phyloP scores from a whole-genome alignment of 2,329 filamentous ascomycete genomes.

The Furcasterigmium sp. region DNA sequence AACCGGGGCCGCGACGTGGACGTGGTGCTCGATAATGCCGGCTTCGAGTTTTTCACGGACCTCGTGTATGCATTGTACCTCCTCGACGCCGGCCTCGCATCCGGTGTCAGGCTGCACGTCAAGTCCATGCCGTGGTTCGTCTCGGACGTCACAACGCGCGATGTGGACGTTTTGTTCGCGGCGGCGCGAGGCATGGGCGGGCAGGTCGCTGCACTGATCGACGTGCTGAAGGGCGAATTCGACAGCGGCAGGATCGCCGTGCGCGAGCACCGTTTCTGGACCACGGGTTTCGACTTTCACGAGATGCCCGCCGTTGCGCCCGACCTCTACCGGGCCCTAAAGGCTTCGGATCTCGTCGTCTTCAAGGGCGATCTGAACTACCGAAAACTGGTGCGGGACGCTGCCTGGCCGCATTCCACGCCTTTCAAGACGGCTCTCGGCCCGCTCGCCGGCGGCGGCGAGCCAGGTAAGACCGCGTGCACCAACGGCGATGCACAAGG shows the following conservation, averaged over 20 bases:
- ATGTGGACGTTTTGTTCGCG: constrained; percentile 53
- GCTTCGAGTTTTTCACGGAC: constrained; percentile 67
- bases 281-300: constrained; percentile 57
- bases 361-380: constrained; percentile 72
- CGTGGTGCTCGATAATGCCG: constrained; percentile 68
- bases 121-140: constrained; percentile 70
- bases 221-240: neutral
- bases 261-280: constrained; percentile 53
- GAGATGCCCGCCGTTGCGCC: constrained; percentile 50
- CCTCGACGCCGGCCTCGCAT: constrained; percentile 57
- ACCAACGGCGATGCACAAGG: neutral
- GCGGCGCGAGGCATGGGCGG: neutral
- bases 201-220: neutral
- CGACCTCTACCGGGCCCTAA: constrained; percentile 51
- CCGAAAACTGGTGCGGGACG: constrained; percentile 60
- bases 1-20: constrained; percentile 45
- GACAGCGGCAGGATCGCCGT: constrained; percentile 4
- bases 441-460: neutral
- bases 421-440: constrained; percentile 42
- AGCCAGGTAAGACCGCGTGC: neutral
- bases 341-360: constrained; percentile 58
- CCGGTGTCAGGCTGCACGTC: constrained; percentile 58
- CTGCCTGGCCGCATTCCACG: constrained; percentile 58
- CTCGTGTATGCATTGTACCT: constrained; percentile 62
- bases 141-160: constrained; percentile 59